Percentiles rank a stretch among this genome's conserved stretches.
Conservation (phyloP, 345 rosid species). For the Salix brachista region DNA sequence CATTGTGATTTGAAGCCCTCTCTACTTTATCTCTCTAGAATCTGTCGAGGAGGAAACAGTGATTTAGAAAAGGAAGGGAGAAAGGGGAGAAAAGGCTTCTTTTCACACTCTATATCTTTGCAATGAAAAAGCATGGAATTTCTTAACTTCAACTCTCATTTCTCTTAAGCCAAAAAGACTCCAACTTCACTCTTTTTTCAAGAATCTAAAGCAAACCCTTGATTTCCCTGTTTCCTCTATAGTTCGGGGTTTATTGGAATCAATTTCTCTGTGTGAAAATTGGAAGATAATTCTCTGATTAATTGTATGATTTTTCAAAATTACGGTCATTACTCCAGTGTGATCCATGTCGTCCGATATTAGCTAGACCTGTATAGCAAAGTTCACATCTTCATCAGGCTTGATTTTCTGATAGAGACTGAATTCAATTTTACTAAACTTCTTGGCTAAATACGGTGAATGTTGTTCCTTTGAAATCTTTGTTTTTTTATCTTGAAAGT, state of each 20-base stretch:
- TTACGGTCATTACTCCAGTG: constrained; percentile 10
- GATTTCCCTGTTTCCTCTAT: neutral
- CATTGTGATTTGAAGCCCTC: neutral
- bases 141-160: neutral
- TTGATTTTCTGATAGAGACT: neutral
- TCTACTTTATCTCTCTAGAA: constrained; percentile 2
- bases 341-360: constrained; percentile 86
- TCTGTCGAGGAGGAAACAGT: neutral
- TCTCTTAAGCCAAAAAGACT: constrained; percentile 9
- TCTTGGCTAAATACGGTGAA: constrained; percentile 19
- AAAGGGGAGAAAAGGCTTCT: neutral
- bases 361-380: constrained; percentile 36
- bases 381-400: neutral
- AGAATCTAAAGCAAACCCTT: neutral
- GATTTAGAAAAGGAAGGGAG: neutral
- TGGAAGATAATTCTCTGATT: neutral
- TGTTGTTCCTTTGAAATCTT: neutral
- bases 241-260: constrained; percentile 1
- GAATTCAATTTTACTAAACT: neutral
- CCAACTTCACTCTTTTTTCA: constrained; percentile 1
- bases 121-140: neutral
- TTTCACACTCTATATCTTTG: neutral
- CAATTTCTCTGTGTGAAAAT: neutral
- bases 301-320: neutral
- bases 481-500: constrained; percentile 16